These are phyloP conservation scores for Pogostemon cablin DNA, from an alignment of 257 asterid genomes.

Conservation along the genomic window DNA sequence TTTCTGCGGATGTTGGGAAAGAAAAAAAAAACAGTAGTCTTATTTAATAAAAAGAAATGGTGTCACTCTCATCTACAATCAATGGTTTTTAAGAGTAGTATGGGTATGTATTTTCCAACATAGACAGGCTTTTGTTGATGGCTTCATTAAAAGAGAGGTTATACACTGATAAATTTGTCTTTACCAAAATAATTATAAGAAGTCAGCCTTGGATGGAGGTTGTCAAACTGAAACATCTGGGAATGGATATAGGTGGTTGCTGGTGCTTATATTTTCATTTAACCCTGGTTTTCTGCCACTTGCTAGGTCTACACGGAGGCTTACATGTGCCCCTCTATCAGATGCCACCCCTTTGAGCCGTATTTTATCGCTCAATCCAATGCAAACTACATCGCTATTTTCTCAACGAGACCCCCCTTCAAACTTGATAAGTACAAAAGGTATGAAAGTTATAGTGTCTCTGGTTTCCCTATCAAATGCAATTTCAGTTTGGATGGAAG, in stretches of 20 bases:
- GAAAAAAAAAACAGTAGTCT: too few species aligned
- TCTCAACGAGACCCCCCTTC: conserved; percentile 72
- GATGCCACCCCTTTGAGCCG: conserved; percentile 80
- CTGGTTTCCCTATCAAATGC: conserved; percentile 89
- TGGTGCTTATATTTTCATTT: background rate
- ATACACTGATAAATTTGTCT: background rate
- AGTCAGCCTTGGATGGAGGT: background rate
- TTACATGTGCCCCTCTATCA: conserved; percentile 76
- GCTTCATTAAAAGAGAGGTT: background rate
- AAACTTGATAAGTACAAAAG: conserved; percentile 78
- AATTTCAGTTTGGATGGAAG: conserved; percentile 74
- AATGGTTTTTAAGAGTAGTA: too few species aligned
- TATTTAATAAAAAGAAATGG: too few species aligned
- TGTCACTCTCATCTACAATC: too few species aligned
- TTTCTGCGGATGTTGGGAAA: background rate
- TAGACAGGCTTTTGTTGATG: background rate
- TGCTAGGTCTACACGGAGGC: conserved; percentile 89
- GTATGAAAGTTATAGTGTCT: conserved; percentile 78
- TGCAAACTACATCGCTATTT: conserved; percentile 88
- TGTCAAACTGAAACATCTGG: background rate
- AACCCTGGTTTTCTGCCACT: conserved; percentile 1
- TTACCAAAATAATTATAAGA: background rate
- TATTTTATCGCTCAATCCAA: conserved; percentile 88
- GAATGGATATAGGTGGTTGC: too few species aligned
- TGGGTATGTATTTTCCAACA: conserved; percentile 4